These are phyloP conservation scores for Pestalotiopsis sp. DNA, from an alignment of 2,329 filamentous ascomycete genomes.

Conservation along the genomic window DNA sequence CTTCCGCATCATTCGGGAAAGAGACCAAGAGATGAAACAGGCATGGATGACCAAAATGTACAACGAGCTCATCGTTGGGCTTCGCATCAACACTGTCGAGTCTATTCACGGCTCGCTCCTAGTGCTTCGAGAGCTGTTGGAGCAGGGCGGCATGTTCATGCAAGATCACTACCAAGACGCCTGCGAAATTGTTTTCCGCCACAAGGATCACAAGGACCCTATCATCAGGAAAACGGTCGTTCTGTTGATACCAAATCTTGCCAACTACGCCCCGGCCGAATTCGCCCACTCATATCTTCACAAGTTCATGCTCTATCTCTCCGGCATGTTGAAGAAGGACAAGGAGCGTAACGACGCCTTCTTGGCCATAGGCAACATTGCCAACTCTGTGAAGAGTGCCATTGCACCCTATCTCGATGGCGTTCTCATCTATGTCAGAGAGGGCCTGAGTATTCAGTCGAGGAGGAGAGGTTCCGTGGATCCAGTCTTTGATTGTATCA, in stretches of 20 bases:
- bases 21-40: slow-evolving; percentile 85
- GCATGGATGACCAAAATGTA: slow-evolving; percentile 92
- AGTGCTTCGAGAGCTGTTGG: slow-evolving; percentile 87
- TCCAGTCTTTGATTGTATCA: slow-evolving; percentile 96
- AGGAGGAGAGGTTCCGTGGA: slow-evolving; percentile 65
- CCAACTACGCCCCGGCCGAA: slow-evolving; percentile 87
- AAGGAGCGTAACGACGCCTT: slow-evolving; percentile 95
- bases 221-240: slow-evolving; percentile 90
- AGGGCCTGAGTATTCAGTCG: slow-evolving; percentile 83
- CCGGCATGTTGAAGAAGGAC: slow-evolving; percentile 90
- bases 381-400: slow-evolving; percentile 91
- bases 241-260: slow-evolving; percentile 86
- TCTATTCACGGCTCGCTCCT: slow-evolving; percentile 92
- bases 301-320: slow-evolving; percentile 95
- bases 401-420: slow-evolving; percentile 95
- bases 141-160: slow-evolving; percentile 99
- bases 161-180: slow-evolving; percentile 89
- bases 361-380: slow-evolving; percentile 92
- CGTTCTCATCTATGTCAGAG: slow-evolving; percentile 89
- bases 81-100: slow-evolving; percentile 81
- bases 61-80: slow-evolving; percentile 78
- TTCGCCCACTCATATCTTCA: slow-evolving; percentile 88
- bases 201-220: slow-evolving; percentile 89
- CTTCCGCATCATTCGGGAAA: slow-evolving; percentile 92
- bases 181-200: slow-evolving; percentile 88